Evolutionary conservation across 2,329 filamentous ascomycete species (phyloP).

Genomic region (Microcera coccophila): DNA sequence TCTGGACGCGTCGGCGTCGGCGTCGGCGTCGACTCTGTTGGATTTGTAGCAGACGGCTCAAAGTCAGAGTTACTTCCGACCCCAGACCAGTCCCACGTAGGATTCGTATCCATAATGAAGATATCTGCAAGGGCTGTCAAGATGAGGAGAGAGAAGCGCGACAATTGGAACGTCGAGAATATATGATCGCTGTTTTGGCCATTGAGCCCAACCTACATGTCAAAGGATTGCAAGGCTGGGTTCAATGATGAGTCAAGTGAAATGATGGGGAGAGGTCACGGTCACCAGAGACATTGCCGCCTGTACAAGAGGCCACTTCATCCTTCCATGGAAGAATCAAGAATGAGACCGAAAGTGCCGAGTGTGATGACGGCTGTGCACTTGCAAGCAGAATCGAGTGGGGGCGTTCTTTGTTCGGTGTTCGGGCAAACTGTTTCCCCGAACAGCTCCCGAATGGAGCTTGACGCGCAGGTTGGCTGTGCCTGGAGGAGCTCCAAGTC

Average conservation of each 20-base stretch:
- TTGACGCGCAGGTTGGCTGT: constrained; percentile 39
- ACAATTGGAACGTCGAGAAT: constrained; percentile 4
- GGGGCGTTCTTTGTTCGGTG: constrained; percentile 15
- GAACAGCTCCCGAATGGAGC: constrained; percentile 27
- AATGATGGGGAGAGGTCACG: constrained; percentile 19
- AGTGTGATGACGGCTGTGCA: constrained; percentile 17
- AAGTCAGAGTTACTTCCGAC: constrained; percentile 11
- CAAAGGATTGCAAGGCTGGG: constrained; percentile 15
- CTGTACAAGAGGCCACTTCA: constrained; percentile 32
- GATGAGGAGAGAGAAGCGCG: constrained; percentile 6
- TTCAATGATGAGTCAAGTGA: constrained; percentile 10
- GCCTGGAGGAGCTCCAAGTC: constrained; percentile 33
- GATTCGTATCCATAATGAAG: constrained; percentile 26
- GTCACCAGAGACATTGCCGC: constrained; percentile 19
- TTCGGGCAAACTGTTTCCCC: constrained; percentile 28
- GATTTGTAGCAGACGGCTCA: constrained; percentile 5
- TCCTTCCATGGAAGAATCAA: constrained; percentile 20
- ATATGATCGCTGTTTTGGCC: constrained; percentile 13
- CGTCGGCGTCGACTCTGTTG: constrained; percentile 5
- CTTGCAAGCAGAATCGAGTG: constrained; percentile 9
- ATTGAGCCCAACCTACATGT: constrained; percentile 28
- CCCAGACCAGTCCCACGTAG: constrained; percentile 28
- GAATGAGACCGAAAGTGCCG: constrained; percentile 28
- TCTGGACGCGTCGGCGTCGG: constrained; percentile 5
- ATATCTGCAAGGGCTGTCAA: constrained; percentile 10